A percentile compares a stretch with the other conserved stretches of the same genome.
These are phyloP conservation scores for Suillus bovinus DNA, from an alignment of 768 basidiomycete species.

Conservation along the genomic window DNA sequence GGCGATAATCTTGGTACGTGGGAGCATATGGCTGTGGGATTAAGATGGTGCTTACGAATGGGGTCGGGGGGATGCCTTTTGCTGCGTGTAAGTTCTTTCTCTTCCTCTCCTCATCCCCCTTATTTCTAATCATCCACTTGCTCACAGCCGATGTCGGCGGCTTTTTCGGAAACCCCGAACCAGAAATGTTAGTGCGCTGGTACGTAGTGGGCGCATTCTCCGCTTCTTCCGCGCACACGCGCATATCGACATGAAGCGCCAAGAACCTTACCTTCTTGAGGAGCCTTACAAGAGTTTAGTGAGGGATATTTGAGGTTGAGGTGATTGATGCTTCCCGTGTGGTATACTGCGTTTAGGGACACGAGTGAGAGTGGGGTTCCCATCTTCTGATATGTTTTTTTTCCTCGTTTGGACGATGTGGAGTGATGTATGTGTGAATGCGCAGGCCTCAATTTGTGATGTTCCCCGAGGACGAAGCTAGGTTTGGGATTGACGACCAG, in stretches of 20 bases:
- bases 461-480: conserved; percentile 86
- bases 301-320: conserved; percentile 49
- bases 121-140: not conserved
- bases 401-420: not conserved
- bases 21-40: conserved; percentile 96
- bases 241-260: too few relatives aligned
- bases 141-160: conserved; percentile 92
- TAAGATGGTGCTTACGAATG: conserved; percentile 89
- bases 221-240: conserved; percentile 38
- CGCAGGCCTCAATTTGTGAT: conserved; percentile 91
- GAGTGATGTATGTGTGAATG: not conserved
- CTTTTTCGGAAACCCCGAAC: conserved; percentile 95
- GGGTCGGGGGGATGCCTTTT: conserved; percentile 90
- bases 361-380: conserved; percentile 55
- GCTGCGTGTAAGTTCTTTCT: conserved; percentile 68
- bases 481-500: conserved; percentile 92
- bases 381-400: conserved; percentile 66
- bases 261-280: too few relatives aligned
- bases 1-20: conserved; percentile 97
- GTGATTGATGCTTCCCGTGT: too few relatives aligned
- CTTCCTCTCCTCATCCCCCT: not conserved
- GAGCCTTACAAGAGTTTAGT: too few relatives aligned
- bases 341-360: conserved; percentile 41
- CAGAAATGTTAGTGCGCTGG: conserved; percentile 96
- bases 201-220: conserved; percentile 94